Evolutionary conservation across 106 monocot species (phyloP).

Genomic region (Dactylorhiza incarnata): DNA sequence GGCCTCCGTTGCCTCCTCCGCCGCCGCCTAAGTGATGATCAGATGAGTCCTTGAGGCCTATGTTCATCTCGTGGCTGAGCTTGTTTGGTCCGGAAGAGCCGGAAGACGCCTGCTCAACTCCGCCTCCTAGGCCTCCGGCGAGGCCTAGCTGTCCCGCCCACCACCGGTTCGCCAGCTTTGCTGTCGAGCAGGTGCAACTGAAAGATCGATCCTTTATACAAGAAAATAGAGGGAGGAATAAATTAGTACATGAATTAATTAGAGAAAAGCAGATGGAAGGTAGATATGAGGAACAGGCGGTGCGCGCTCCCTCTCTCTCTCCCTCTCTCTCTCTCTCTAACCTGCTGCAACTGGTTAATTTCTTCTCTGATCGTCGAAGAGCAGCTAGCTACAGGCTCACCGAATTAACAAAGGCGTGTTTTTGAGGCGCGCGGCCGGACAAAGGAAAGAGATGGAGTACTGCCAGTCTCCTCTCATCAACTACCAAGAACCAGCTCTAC

Average conservation of each 20-base stretch:
- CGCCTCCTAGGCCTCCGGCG: conserved; percentile 3
- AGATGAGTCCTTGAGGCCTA: neutral
- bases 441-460: neutral
- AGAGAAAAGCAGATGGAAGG: neutral
- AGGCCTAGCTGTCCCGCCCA: conserved; percentile 28
- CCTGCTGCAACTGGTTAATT: neutral
- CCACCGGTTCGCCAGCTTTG: conserved; percentile 26
- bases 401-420: neutral
- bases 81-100: neutral
- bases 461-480: neutral
- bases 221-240: no score
- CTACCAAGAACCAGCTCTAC: neutral
- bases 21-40: neutral
- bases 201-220: no score
- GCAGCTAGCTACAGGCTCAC: neutral
- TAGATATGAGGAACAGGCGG: neutral
- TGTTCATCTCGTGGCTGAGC: conserved; percentile 7
- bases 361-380: neutral
- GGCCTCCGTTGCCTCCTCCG: neutral
- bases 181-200: no score
- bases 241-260: no score
- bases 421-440: neutral
- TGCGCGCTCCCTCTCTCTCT: neutral
- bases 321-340: no score
- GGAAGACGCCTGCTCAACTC: conserved; percentile 4